Percentiles rank a stretch among this genome's conserved stretches.
These are phyloP conservation scores for Giardia muris DNA, from an alignment of 208 protist genomes.

Conservation along the genomic window DNA sequence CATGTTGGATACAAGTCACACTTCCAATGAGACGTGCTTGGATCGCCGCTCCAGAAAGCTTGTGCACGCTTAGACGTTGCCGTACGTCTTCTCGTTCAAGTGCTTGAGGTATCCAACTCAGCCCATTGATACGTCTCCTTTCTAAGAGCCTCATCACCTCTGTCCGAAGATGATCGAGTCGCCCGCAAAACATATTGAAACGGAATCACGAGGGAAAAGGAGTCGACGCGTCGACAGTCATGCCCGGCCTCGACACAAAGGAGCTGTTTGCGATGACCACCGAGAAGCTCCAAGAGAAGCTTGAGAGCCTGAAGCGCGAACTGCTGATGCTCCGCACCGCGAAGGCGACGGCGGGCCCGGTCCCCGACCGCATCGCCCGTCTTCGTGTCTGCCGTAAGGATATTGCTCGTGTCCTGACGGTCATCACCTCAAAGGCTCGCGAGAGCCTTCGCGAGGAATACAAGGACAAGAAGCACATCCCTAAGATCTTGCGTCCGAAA, in stretches of 20 bases:
- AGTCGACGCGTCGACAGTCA: not conserved
- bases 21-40: too few relatives aligned
- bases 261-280: not conserved
- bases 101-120: too few relatives aligned
- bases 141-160: too few relatives aligned
- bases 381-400: slow-evolving; percentile 18
- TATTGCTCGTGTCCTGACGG: slow-evolving; percentile 18
- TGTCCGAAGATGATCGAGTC: too few relatives aligned
- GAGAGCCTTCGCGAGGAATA: not conserved
- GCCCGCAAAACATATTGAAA: not conserved
- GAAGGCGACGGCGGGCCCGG: not conserved
- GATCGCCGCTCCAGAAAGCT: too few relatives aligned
- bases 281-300: slow-evolving; percentile 1
- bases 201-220: not conserved
- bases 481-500: not conserved
- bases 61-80: too few relatives aligned
- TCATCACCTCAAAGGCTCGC: not conserved
- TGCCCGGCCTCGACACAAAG: not conserved
- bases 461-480: not conserved
- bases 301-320: not conserved
- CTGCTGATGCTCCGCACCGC: not conserved
- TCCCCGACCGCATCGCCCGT: not conserved
- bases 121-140: too few relatives aligned
- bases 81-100: too few relatives aligned
- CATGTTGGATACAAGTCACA: too few relatives aligned